Evolutionary conservation across 2,329 filamentous ascomycete genomes (phyloP).

Genomic region (Exophiala aquamarina): DNA sequence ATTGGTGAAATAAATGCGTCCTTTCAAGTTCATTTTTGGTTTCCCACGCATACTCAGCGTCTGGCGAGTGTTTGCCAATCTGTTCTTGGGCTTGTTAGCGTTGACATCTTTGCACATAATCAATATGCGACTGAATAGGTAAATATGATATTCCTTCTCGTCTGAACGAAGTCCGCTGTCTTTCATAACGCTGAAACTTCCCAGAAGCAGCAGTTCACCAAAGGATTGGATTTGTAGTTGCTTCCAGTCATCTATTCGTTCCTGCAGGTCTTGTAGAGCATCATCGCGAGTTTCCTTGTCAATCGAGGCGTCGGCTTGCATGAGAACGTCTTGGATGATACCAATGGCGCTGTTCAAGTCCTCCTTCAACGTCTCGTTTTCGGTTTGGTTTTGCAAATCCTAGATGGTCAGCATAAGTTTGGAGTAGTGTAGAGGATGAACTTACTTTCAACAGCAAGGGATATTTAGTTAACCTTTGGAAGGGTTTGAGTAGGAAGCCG

Average conservation of each 20-base stretch:
- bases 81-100: slow-evolving; percentile 74
- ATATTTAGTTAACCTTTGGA: slow-evolving; percentile 94
- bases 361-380: slow-evolving; percentile 65
- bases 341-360: slow-evolving; percentile 77
- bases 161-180: slow-evolving; percentile 44
- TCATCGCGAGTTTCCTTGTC: slow-evolving; percentile 82
- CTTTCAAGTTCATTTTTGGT: slow-evolving; percentile 80
- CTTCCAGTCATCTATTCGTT: slow-evolving; percentile 95
- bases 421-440: slow-evolving; percentile 10
- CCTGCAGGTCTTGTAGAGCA: slow-evolving; percentile 77
- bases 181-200: slow-evolving; percentile 88
- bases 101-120: slow-evolving; percentile 96
- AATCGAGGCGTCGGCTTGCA: slow-evolving; percentile 86
- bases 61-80: slow-evolving; percentile 63
- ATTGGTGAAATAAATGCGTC: slow-evolving; percentile 98
- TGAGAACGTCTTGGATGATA: slow-evolving; percentile 76
- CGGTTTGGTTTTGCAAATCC: slow-evolving; percentile 84
- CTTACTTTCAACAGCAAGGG: slow-evolving; percentile 80
- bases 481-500: slow-evolving; percentile 92
- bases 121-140: slow-evolving; percentile 91
- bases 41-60: slow-evolving; percentile 73
- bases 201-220: slow-evolving; percentile 81
- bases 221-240: slow-evolving; percentile 88
- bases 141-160: slow-evolving; percentile 80
- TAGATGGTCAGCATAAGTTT: slow-evolving; percentile 36